Conservation (phyloP, 768 basidiomycete species). For the Macrolepiota fuliginosa region DNA sequence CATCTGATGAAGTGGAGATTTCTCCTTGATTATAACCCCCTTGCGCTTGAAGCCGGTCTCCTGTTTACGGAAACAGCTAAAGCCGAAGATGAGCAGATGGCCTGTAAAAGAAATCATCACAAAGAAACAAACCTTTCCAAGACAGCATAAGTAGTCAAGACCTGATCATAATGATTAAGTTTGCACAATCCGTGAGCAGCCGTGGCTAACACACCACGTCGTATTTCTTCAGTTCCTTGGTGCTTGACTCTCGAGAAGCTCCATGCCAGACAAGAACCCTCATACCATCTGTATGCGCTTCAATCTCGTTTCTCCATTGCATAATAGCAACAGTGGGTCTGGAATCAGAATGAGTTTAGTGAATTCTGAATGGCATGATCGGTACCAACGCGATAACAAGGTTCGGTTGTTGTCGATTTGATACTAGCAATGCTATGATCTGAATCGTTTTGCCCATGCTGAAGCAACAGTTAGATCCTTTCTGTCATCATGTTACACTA, state of each 20-base stretch:
- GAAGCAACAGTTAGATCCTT: constrained; percentile 10
- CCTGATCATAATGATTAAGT: constrained; percentile 33
- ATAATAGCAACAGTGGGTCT: constrained; percentile 57
- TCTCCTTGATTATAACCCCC: constrained; percentile 81
- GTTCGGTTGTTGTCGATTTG: constrained; percentile 76
- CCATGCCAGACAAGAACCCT: constrained; percentile 96
- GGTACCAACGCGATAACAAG: constrained; percentile 85
- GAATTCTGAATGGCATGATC: constrained; percentile 42
- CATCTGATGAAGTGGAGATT: constrained; percentile 80
- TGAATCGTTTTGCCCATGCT: constrained; percentile 98
- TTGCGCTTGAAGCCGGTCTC: constrained; percentile 89
- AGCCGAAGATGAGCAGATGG: constrained; percentile 3
- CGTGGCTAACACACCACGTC: constrained; percentile 65
- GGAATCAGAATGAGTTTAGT: constrained; percentile 20
- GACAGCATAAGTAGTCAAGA: constrained; percentile 85
- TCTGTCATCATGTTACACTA: not conserved
- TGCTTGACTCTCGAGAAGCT: constrained; percentile 61
- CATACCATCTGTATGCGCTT: constrained; percentile 77
- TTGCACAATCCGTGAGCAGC: not conserved
- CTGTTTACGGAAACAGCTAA: constrained; percentile 87
- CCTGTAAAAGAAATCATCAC: not conserved
- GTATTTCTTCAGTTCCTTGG: constrained; percentile 70
- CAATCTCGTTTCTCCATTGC: constrained; percentile 95
- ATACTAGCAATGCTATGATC: constrained; percentile 85
- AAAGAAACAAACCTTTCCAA: constrained; percentile 53